Base-by-base conservation (phyloP, 305 asterid species). In the Monarda citriodora region DNA sequence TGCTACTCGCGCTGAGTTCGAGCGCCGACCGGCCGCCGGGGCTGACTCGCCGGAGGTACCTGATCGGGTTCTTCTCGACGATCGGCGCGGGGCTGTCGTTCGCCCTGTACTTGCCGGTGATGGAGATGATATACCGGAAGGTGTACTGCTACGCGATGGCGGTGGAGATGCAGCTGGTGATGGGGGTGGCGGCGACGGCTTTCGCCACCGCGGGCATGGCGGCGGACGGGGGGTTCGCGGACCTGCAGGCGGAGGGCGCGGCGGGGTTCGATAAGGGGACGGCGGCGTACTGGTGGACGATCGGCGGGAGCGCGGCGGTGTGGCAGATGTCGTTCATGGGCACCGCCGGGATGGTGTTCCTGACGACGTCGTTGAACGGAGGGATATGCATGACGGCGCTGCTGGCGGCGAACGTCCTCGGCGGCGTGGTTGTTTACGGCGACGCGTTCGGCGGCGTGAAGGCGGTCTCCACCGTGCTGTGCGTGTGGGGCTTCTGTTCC, bases 321-420 rank as follows among this genome's bases (percentile, higher is more conserved):
- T 87, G 96, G 96, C 92, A 87, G 76, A 14, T 87, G 7, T 66
- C 80, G 57, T 87, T 87, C 69, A 20, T 87, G 83, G 89, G 96
- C 9, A 87, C 96, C 1, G 88, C 96, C 0, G 95, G 88, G 5
- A 74, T 87, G 83, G 82, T 87, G 50, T 87, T 84, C 56, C 16
- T 87, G 69, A 87, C 92, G 59, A 70, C 92, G 59, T 81, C 89
- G 63, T 37, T 87, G 62, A 87, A 87, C 1, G 78, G 96, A 0
- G 89, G 89, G 72, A 70, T 82, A 1, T 84, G 92, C 83, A 77
- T 74, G 92, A 84, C 92, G 56, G 92, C 92, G 51, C 48, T 87
- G 32, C 18, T 78, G 76, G 82, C 72, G 2, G 54, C 70, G 22
- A 87, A 87, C 17, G 87, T 87, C 1, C 16, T 70, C 7, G 78